These are phyloP conservation scores for Amoeboaphelidium protococcarum DNA, from an alignment of 371 early-diverging fungal genomes.

Conservation along the genomic window DNA sequence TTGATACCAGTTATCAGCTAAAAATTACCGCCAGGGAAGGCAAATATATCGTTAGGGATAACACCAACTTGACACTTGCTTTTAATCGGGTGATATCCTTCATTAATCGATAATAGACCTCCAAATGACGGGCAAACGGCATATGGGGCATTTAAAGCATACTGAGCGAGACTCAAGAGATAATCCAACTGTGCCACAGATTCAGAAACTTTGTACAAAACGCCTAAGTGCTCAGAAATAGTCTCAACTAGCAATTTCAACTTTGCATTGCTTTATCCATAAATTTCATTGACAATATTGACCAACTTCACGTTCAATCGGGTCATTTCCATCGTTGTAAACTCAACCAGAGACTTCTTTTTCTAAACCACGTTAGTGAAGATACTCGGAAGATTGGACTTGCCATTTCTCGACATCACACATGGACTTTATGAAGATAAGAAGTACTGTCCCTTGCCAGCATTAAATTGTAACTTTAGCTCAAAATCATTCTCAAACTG, in stretches of 20 bases:
- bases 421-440: background rate
- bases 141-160: constrained; percentile 2
- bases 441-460: background rate
- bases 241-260: constrained; percentile 18
- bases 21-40: constrained; percentile 30
- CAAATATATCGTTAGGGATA: constrained; percentile 53
- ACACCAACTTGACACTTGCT: constrained; percentile 14
- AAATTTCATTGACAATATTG: constrained; percentile 43
- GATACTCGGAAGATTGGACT: constrained; percentile 16
- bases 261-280: constrained; percentile 47
- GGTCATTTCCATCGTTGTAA: constrained; percentile 55
- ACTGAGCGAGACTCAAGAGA: constrained; percentile 36
- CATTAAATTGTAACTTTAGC: background rate
- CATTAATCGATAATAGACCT: constrained; percentile 41
- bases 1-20: constrained; percentile 90
- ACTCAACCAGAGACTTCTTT: constrained; percentile 24
- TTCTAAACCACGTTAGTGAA: constrained; percentile 32
- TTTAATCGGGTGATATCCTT: constrained; percentile 54
- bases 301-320: constrained; percentile 28
- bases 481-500: background rate
- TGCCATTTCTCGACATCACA: background rate
- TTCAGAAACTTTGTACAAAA: constrained; percentile 49
- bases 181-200: constrained; percentile 56
- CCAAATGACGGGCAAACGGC: constrained; percentile 51
- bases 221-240: constrained; percentile 26